Evolutionary conservation across 805 yeast genomes (phyloP).

Genomic region (Kregervanrija delftensis): DNA sequence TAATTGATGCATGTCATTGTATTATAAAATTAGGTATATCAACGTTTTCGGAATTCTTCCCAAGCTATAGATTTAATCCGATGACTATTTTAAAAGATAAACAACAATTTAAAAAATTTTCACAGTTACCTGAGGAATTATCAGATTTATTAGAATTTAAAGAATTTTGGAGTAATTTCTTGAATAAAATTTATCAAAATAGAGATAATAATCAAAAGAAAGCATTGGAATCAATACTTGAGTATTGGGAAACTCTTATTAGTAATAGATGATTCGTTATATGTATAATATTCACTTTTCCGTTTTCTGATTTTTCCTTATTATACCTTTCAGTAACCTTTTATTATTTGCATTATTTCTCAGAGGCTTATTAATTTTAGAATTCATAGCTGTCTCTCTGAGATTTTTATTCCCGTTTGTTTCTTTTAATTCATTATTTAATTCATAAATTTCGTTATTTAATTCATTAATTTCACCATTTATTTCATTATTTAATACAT

Average conservation of each 20-base stretch:
- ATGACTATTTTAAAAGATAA: slow-evolving; percentile 13
- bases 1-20: slow-evolving; percentile 37
- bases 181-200: slow-evolving; percentile 36
- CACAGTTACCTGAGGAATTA: slow-evolving; percentile 22
- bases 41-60: slow-evolving; percentile 48
- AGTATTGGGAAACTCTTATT: slow-evolving; percentile 12
- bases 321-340: no score
- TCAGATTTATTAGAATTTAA: slow-evolving; percentile 34
- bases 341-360: no score
- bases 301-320: no score
- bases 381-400: no score
- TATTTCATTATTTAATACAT: no score
- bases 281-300: no score
- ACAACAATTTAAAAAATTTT: slow-evolving; percentile 12
- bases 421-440: no score
- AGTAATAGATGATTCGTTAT: no score
- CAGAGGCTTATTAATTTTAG: no score
- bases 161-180: slow-evolving; percentile 44
- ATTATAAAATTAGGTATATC: slow-evolving; percentile 47
- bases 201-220: slow-evolving; percentile 25
- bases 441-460: no score
- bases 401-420: no score
- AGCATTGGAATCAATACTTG: slow-evolving; percentile 22
- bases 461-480: no score
- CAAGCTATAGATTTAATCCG: slow-evolving; percentile 12